A percentile compares a stretch with the other conserved stretches of the same genome.
phyloP scores from a whole-genome alignment of 257 asterid genomes.

The Lantana camara region DNA sequence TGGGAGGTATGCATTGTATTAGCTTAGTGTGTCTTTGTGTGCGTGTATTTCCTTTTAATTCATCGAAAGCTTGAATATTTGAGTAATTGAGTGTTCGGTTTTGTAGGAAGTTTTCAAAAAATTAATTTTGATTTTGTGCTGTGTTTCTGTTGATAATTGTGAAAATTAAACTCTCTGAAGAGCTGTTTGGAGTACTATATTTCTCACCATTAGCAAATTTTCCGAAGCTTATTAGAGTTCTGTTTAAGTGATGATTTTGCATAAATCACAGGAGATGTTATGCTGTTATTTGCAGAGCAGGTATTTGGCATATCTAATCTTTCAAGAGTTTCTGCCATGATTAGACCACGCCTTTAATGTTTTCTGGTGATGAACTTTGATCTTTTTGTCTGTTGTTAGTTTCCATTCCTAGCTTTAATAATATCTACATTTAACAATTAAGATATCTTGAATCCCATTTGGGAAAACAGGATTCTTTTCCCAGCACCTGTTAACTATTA shows the following conservation, averaged over 20 bases:
- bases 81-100: slow-evolving; percentile 10
- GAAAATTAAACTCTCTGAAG: background rate
- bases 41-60: no score
- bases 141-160: slow-evolving; percentile 6
- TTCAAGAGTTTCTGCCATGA: background rate
- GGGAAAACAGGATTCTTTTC: background rate
- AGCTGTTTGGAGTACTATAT: background rate
- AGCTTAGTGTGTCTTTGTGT: no score
- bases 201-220: background rate
- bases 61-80: slow-evolving; percentile 12
- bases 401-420: background rate
- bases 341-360: slow-evolving; percentile 10
- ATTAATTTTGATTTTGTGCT: background rate
- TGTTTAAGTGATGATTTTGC: slow-evolving; percentile 3
- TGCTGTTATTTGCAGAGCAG: background rate
- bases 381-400: slow-evolving; percentile 2
- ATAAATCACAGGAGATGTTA: background rate
- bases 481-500: background rate
- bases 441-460: background rate
- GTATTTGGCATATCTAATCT: slow-evolving; percentile 11
- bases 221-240: slow-evolving; percentile 1
- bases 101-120: background rate
- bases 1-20: slow-evolving; percentile 49
- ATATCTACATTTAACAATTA: background rate
- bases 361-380: slow-evolving; percentile 23